Evolutionary conservation across 768 basidiomycete genomes (phyloP), one percentile per base, ranked within the genome.

Genomic region (Ramaria sp.): DNA sequence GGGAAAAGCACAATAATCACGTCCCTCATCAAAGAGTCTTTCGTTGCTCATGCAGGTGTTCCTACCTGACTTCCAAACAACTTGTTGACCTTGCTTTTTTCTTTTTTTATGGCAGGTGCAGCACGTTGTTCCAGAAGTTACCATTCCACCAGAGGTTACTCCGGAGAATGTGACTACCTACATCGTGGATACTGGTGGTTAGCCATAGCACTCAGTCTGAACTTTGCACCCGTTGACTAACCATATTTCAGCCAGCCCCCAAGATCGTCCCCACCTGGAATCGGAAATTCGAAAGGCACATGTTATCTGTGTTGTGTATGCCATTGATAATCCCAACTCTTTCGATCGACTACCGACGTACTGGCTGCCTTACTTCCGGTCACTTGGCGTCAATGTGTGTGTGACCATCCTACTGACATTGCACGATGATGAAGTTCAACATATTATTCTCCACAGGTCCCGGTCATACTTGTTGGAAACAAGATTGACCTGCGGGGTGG

Each of bases 1-100:
- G 95, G 95, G 60, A 99, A 99, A 75, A 94, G 91, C 67, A 93
- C 92, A 44, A 93, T 98, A 65, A 83, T 98, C 66, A 96, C 92
- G 18, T 92, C 92, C 34, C 78, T 97, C 65, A 97, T 99, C 70
- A 97, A 97, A 67, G 91, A 95, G 68, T 84, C 88, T 30, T 96
- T 86, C 66, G 88, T 97, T 50, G 73, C 87, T 38, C 88, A 93
- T 71, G 94, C 93, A 68, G 59, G 77, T 65, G 37, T 44, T 55
- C 42, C 39, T n/a, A n/a, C n/a, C 5, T n/a, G 51, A 25, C 37
- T 44, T 28, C 3, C 24, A 54, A 20, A 20, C 34, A n/a, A n/a
- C 22, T 12, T 3, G 24, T 20, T 48, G 44, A n/a, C 24, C 48
- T 2, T 30, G 49, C 8, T 37, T 20, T 12, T 25, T 34, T 24